Conservation (phyloP, 2,329 filamentous ascomycete species). For the Xylaria sp. region DNA sequence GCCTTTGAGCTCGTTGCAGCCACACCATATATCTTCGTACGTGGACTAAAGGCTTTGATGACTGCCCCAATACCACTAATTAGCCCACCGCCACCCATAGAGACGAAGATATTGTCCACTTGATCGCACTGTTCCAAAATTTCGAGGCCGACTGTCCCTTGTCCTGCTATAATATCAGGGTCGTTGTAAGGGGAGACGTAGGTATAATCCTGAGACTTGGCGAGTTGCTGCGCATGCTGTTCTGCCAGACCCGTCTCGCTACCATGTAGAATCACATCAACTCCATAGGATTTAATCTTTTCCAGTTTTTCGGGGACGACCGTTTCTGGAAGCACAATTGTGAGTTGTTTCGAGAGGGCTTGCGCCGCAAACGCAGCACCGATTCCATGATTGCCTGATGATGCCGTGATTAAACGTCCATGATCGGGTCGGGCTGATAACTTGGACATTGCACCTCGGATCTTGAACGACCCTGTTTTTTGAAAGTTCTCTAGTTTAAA, state of each 20-base stretch:
- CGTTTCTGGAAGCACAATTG: constrained; percentile 17
- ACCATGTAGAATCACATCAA: constrained; percentile 15
- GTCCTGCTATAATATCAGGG: constrained; percentile 16
- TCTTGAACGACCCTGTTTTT: constrained; percentile 13
- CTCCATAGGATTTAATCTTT: constrained; percentile 8
- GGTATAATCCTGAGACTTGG: constrained; percentile 10
- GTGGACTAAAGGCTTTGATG: constrained; percentile 15
- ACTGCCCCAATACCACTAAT: constrained; percentile 15
- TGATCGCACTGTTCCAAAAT: constrained; percentile 16
- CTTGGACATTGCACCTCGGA: constrained; percentile 16
- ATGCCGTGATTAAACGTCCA: constrained; percentile 11
- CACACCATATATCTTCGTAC: constrained; percentile 17
- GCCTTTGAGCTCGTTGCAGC: constrained; percentile 15
- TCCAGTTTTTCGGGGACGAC: constrained; percentile 10
- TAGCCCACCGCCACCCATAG: constrained; percentile 19
- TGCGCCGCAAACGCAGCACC: constrained; percentile 16
- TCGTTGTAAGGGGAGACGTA: constrained; percentile 20
- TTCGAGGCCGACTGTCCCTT: constrained; percentile 19
- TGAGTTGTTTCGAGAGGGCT: constrained; percentile 10
- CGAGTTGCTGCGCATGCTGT: constrained; percentile 16
- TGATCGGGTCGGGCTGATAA: neutral
- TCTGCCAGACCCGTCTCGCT: constrained; percentile 14
- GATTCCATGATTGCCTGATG: constrained; percentile 18
- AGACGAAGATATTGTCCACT: constrained; percentile 14
- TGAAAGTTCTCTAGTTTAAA: constrained; percentile 21